Base-by-base conservation (phyloP, 2,329 filamentous ascomycete genomes). In the Ceratocystis colombiana region DNA sequence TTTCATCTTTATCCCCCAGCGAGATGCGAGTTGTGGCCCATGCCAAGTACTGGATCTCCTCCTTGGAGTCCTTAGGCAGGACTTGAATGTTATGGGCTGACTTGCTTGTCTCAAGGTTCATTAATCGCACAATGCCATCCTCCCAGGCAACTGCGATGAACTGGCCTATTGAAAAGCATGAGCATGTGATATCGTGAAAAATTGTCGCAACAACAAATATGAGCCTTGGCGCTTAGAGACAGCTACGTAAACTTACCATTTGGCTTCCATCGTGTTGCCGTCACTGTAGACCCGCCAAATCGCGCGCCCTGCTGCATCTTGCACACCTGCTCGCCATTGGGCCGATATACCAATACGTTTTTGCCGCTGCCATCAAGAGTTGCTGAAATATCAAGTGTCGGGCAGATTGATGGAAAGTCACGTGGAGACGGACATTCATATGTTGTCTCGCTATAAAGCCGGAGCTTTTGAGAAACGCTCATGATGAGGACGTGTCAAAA, bases 81-180 rank as follows among this genome's bases (percentile, higher is more conserved):
- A 86, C 76, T 17, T 76, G 76, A 71, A 89, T 87, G 71, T 88
- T 84, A 73, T 94, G 88, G 22, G 91, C 85, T 12, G 88, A 84
- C 75, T 93, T 96, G 74, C 86, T 88, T 71, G 85, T 92, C 74
- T 94, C 90, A 25, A 90, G 77, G 68, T 88, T 88, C 73, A 93
- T 82, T 45, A 96, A 77, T 67, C 90, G 85, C 22, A 94, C 84
- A 5, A 83, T 83, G 33, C 89, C 88, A 77, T 96, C 90, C 70
- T 84, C 90, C 85, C 90, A 96, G 59, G 86, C 90, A 15, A 94
- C 84, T 15, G 90, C 90, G 65, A 96, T 81, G 53, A 90, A 85
- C 69, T 89, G 87, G 7, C 88, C 86, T 68, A 46, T 37, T 12
- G 55, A 10, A 10, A 1, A 53, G 15, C 12, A 45, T 20, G 10